phyloP scores from a whole-genome alignment of 352 stramenopile genomes.

The Phytophthora foliorum region DNA sequence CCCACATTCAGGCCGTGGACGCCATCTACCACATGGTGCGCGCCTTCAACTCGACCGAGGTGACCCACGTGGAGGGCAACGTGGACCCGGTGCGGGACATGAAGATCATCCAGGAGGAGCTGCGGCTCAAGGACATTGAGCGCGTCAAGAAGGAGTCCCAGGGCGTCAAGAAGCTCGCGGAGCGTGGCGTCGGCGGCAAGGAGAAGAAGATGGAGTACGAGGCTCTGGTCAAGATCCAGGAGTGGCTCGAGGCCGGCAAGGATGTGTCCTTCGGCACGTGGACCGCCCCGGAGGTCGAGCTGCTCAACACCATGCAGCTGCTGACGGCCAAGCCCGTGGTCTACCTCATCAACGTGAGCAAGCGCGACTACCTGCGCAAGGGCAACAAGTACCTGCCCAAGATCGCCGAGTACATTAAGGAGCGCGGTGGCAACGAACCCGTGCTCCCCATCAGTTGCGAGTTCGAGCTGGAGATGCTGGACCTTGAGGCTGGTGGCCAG shows the following conservation, averaged over 20 bases:
- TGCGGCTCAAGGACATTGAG: slow-evolving; percentile 98
- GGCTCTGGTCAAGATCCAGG: slow-evolving; percentile 80
- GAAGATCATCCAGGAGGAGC: slow-evolving; percentile 98
- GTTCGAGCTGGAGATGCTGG: slow-evolving; percentile 97
- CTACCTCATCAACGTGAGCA: slow-evolving; percentile 99
- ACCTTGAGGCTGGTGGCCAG: slow-evolving; percentile 72
- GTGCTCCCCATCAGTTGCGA: slow-evolving; percentile 98
- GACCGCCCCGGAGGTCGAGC: slow-evolving; percentile 89
- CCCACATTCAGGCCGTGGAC: slow-evolving; percentile 99
- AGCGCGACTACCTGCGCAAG: slow-evolving; percentile 99
- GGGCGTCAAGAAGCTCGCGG: slow-evolving; percentile 89
- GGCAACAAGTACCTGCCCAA: slow-evolving; percentile 98
- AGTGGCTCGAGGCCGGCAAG: slow-evolving; percentile 89
- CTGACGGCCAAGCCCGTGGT: slow-evolving; percentile 97
- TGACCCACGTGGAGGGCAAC: slow-evolving; percentile 99
- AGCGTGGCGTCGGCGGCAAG: slow-evolving; percentile 91
- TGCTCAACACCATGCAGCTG: slow-evolving; percentile 94
- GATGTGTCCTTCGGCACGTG: slow-evolving; percentile 93
- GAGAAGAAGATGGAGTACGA: slow-evolving; percentile 97
- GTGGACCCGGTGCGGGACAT: slow-evolving; percentile 99
- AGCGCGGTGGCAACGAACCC: slow-evolving; percentile 95
- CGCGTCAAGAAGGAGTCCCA: slow-evolving; percentile 84
- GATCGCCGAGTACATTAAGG: slow-evolving; percentile 98
- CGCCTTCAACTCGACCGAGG: slow-evolving; percentile 98
- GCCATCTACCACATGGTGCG: slow-evolving; percentile 98